A percentile compares a stretch with the other conserved stretches of the same genome.
Conservation (phyloP, 306 rosid genomes). For the Dalbergia cultrata region DNA sequence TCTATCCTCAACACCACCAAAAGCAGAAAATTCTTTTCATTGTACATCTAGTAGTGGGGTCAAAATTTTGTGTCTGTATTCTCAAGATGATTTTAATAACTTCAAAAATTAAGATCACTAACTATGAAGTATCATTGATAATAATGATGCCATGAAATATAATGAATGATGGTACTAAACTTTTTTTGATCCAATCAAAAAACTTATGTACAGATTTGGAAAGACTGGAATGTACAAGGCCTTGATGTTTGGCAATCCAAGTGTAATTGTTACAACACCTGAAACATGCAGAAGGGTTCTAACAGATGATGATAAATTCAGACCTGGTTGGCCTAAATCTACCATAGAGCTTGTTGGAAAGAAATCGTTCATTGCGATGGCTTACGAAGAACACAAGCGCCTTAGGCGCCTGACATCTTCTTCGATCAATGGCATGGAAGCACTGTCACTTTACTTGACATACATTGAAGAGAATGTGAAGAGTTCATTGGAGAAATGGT, state of each 20-base stretch:
- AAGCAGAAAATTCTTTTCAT: background rate
- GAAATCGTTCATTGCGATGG: constrained; percentile 74
- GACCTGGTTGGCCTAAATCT: constrained; percentile 84
- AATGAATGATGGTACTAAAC: constrained; percentile 24
- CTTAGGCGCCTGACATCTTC: constrained; percentile 80
- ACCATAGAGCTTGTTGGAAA: constrained; percentile 77
- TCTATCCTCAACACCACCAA: background rate
- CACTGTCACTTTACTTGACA: constrained; percentile 66
- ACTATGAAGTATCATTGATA: background rate
- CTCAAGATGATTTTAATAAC: background rate
- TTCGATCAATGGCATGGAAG: constrained; percentile 86
- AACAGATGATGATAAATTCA: constrained; percentile 79
- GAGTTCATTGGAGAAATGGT: constrained; percentile 77
- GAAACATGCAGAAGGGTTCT: constrained; percentile 76
- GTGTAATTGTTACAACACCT: constrained; percentile 77
- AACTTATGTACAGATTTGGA: constrained; percentile 66
- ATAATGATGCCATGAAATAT: too few relatives aligned
- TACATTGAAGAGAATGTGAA: constrained; percentile 69
- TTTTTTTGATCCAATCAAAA: constrained; percentile 2
- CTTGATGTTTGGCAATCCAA: constrained; percentile 84
- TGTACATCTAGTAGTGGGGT: background rate
- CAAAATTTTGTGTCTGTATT: background rate
- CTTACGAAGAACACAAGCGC: constrained; percentile 84
- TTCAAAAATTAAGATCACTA: background rate
- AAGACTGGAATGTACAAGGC: constrained; percentile 76